Percentiles rank a stretch among this genome's conserved stretches.
Conservation (phyloP, 129 eudicot genomes). For the Ambrosia artemisiifolia region DNA sequence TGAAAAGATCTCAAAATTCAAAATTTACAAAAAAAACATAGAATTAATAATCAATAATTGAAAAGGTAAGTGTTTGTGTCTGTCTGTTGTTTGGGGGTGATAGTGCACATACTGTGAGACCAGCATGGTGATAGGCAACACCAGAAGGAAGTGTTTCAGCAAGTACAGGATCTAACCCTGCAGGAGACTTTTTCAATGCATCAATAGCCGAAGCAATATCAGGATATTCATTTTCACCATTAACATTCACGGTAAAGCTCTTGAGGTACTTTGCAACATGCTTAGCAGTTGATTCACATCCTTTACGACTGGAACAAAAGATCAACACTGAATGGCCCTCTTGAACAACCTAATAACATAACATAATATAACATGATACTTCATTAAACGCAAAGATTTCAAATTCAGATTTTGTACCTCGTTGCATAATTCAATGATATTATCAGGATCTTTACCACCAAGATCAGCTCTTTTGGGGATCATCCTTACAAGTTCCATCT, state of each 20-base stretch:
- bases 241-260: constrained; percentile 43
- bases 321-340: constrained; percentile 93
- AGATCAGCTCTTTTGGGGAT: constrained; percentile 66
- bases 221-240: constrained; percentile 48
- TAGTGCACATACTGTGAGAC: constrained; percentile 69
- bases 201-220: constrained; percentile 73
- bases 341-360: constrained; percentile 72
- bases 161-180: constrained; percentile 85
- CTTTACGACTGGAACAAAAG: constrained; percentile 95
- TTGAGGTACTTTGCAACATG: constrained; percentile 82
- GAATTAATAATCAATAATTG: neutral
- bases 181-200: constrained; percentile 77
- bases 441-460: constrained; percentile 99
- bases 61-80: neutral
- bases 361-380: neutral
- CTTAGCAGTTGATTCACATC: constrained; percentile 96
- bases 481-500: constrained; percentile 72
- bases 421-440: constrained; percentile 81
- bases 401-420: constrained; percentile 50
- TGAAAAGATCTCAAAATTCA: constrained; percentile 9
- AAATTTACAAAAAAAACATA: neutral
- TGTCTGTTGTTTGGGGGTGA: neutral
- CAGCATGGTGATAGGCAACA: constrained; percentile 99
- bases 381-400: constrained; percentile 21
- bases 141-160: constrained; percentile 84